These are phyloP conservation scores for Naganishia albida DNA, from an alignment of 1,284 basidiomycete genomes.

Conservation along the genomic window DNA sequence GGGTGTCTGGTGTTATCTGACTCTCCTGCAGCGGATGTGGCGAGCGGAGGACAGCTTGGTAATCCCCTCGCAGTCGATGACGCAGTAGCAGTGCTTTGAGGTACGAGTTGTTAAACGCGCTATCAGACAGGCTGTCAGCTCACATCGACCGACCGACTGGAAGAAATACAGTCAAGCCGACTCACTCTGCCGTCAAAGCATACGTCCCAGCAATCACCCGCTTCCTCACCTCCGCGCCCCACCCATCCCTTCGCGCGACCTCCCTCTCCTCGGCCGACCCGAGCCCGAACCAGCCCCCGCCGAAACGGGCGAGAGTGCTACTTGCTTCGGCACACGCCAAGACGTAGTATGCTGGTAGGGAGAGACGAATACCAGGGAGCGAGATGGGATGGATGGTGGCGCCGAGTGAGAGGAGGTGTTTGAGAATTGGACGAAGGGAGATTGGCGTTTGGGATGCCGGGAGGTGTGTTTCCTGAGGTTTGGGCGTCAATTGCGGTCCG, in stretches of 20 bases:
- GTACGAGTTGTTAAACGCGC: slow-evolving; percentile 95
- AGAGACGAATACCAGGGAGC: slow-evolving; percentile 73
- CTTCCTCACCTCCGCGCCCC: slow-evolving; percentile 83
- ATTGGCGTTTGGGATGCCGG: slow-evolving; percentile 58
- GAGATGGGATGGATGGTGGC: slow-evolving; percentile 73
- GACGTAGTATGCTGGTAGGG: slow-evolving; percentile 92
- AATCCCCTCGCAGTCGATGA: slow-evolving; percentile 70
- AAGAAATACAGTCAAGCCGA: too few relatives aligned
- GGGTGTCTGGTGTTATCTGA: neutral
- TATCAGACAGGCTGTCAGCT: slow-evolving; percentile 46
- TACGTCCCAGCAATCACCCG: slow-evolving; percentile 91
- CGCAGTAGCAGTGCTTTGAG: slow-evolving; percentile 85
- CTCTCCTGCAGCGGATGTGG: slow-evolving; percentile 44
- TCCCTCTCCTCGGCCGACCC: slow-evolving; percentile 58
- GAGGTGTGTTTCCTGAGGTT: slow-evolving; percentile 68
- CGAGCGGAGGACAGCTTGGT: slow-evolving; percentile 67
- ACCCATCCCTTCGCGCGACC: slow-evolving; percentile 66
- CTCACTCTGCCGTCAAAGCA: slow-evolving; percentile 86
- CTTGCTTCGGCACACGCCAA: slow-evolving; percentile 91
- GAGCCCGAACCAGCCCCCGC: slow-evolving; percentile 67
- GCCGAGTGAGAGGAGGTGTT: slow-evolving; percentile 62
- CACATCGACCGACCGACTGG: too few relatives aligned
- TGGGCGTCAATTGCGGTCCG: neutral
- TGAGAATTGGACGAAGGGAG: slow-evolving; percentile 56
- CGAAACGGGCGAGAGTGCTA: slow-evolving; percentile 87